A percentile compares a stretch with the other conserved stretches of the same genome.
Evolutionary conservation across 2,329 filamentous ascomycete genomes (phyloP).

Genomic region (Aureobasidium namibiae): DNA sequence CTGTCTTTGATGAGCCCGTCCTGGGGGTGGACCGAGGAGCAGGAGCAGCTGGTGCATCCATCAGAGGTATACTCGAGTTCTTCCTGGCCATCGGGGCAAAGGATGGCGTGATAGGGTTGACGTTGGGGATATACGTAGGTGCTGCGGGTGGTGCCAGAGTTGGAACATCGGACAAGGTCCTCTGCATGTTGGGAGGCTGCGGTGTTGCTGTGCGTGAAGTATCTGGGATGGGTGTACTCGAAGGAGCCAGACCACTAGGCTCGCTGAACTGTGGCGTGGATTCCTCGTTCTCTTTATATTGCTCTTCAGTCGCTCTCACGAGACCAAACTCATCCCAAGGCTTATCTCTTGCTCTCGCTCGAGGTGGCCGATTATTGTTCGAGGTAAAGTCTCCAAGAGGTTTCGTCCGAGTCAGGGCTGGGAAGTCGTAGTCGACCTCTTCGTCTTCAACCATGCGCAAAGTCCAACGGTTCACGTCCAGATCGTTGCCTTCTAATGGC

Average conservation of each 20-base stretch:
- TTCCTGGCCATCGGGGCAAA: slow-evolving; percentile 41
- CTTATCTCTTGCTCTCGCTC: slow-evolving; percentile 61
- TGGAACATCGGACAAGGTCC: slow-evolving; percentile 15
- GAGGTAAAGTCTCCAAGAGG: slow-evolving; percentile 69
- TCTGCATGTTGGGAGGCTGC: slow-evolving; percentile 14
- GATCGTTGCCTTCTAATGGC: slow-evolving; percentile 53
- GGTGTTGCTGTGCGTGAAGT: slow-evolving; percentile 15
- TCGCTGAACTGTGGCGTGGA: slow-evolving; percentile 59
- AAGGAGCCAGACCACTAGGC: slow-evolving; percentile 31
- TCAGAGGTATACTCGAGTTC: slow-evolving; percentile 32
- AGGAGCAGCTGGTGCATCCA: slow-evolving; percentile 36
- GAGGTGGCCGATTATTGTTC: slow-evolving; percentile 62
- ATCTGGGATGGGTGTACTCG: slow-evolving; percentile 11
- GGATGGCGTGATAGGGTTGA: slow-evolving; percentile 43
- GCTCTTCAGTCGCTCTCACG: slow-evolving; percentile 60
- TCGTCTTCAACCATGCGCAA: slow-evolving; percentile 77
- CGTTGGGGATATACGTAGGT: slow-evolving; percentile 32
- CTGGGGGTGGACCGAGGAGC: slow-evolving; percentile 42
- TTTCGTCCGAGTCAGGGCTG: slow-evolving; percentile 65
- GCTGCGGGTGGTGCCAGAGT: slow-evolving; percentile 18
- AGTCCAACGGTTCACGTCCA: slow-evolving; percentile 75
- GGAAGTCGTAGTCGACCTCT: slow-evolving; percentile 79
- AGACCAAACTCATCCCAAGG: slow-evolving; percentile 78
- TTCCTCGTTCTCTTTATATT: slow-evolving; percentile 61
- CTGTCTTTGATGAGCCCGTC: slow-evolving; percentile 61